Conservation (phyloP, 1,139 yeast species). For the Hansenula lynferdii region DNA sequence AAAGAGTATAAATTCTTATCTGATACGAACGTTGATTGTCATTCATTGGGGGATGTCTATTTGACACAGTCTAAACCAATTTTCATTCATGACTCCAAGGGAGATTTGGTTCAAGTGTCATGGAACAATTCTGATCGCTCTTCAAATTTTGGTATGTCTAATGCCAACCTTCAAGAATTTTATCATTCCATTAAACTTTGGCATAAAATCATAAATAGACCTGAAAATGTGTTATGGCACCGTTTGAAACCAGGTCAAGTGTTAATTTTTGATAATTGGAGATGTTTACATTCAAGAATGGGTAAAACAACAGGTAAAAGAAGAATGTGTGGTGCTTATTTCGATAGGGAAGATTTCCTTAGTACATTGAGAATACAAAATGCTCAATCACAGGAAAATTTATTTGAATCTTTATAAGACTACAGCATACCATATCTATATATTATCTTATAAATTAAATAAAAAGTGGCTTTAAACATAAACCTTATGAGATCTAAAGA, state of each 20-base stretch:
- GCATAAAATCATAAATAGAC: constrained; percentile 48
- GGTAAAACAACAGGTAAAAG: constrained; percentile 61
- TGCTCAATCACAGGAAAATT: constrained; percentile 46
- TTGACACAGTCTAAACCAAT: constrained; percentile 62
- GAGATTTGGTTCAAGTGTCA: constrained; percentile 58
- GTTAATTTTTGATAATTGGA: constrained; percentile 71
- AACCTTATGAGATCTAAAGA: constrained; percentile 16
- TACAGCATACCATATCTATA: too few species aligned
- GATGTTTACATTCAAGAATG: constrained; percentile 69
- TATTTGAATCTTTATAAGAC: constrained; percentile 22
- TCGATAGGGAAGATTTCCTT: constrained; percentile 65
- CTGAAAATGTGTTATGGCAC: constrained; percentile 50
- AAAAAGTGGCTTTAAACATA: constrained; percentile 5
- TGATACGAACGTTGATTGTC: constrained; percentile 59
- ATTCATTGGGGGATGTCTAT: constrained; percentile 73
- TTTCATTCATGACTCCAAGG: constrained; percentile 49
- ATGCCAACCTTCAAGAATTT: constrained; percentile 47
- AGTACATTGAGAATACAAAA: constrained; percentile 49
- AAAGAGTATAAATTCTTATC: constrained; percentile 52
- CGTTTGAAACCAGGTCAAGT: constrained; percentile 66
- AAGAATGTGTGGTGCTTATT: constrained; percentile 74
- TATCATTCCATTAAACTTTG: constrained; percentile 58
- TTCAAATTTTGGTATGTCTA: constrained; percentile 59
- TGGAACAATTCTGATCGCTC: constrained; percentile 79
- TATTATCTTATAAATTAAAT: too few species aligned